Conservation (phyloP, 345 rosid species). For the Excoecaria agallocha region DNA sequence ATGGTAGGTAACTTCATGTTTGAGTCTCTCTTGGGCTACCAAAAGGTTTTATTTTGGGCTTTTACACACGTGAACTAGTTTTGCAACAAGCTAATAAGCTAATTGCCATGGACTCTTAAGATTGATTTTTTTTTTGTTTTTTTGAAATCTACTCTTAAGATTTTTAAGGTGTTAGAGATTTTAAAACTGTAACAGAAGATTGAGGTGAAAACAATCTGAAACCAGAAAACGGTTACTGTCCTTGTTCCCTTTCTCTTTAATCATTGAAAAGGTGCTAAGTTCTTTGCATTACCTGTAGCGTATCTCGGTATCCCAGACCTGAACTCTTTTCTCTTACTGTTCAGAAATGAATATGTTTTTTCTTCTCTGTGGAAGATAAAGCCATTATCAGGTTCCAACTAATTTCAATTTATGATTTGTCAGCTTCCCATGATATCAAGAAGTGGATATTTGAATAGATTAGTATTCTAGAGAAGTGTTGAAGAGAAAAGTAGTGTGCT, state of each 20-base stretch:
- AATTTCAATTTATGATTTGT: conserved; percentile 2
- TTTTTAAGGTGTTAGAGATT: background rate
- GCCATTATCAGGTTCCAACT: background rate
- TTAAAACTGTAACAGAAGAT: background rate
- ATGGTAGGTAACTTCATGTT: background rate
- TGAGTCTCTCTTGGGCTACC: background rate
- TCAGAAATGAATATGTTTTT: background rate
- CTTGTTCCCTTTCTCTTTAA: background rate
- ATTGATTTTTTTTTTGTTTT: background rate
- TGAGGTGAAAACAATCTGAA: background rate
- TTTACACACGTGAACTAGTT: background rate
- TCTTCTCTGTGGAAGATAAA: background rate
- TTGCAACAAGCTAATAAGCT: background rate
- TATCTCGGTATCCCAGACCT: background rate
- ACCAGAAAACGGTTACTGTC: background rate
- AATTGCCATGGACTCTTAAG: background rate
- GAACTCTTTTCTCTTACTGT: background rate
- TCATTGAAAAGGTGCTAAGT: background rate
- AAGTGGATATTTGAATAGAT: conserved; percentile 50
- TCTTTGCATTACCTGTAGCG: background rate
- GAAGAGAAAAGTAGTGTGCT: conserved; percentile 15
- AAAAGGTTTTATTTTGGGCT: background rate
- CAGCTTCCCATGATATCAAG: conserved; percentile 57
- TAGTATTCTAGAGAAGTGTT: conserved; percentile 34
- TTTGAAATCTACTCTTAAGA: too few species aligned